These are phyloP conservation scores for Escallonia rubra DNA, from an alignment of 129 eudicot genomes.

Conservation along the genomic window DNA sequence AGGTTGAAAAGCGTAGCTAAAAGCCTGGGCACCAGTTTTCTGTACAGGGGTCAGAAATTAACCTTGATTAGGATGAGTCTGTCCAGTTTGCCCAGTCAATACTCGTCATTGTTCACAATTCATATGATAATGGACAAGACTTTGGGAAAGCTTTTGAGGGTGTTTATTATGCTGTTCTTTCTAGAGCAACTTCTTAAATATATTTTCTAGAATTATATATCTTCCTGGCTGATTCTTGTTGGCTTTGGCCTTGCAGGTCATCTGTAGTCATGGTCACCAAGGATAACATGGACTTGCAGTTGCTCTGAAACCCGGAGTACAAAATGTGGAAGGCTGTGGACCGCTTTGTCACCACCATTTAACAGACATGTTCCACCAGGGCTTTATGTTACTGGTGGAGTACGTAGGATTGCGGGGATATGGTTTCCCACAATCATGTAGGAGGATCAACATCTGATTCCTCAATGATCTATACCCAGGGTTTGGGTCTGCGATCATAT, in stretches of 20 bases:
- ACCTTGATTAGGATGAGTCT: too few species aligned
- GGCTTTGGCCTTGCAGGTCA: constrained; percentile 37
- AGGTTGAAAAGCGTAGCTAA: too few species aligned
- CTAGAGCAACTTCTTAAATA: too few species aligned
- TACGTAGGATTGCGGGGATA: constrained; percentile 36
- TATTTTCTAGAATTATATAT: too few species aligned
- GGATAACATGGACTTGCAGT: constrained; percentile 28
- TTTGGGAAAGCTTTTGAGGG: too few species aligned
- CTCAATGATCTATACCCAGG: constrained; percentile 20
- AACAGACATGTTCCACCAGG: constrained; percentile 11
- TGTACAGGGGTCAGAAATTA: too few species aligned
- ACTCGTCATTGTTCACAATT: too few species aligned
- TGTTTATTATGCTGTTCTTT: too few species aligned
- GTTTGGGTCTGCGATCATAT: constrained; percentile 14
- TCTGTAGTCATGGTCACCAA: constrained; percentile 38
- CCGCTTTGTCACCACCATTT: constrained; percentile 34
- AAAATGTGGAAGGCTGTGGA: constrained; percentile 26
- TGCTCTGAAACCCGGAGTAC: constrained; percentile 28
- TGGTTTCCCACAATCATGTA: constrained; percentile 37
- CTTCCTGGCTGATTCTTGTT: not conserved
- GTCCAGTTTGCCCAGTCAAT: too few species aligned
- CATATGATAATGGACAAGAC: too few species aligned
- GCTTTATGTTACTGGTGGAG: constrained; percentile 16
- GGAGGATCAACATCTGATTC: constrained; percentile 43
- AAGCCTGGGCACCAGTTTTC: too few species aligned